Evolutionary conservation across 192 early-diverging fungal genomes (phyloP).

Genomic region (Coemansia sp.): DNA sequence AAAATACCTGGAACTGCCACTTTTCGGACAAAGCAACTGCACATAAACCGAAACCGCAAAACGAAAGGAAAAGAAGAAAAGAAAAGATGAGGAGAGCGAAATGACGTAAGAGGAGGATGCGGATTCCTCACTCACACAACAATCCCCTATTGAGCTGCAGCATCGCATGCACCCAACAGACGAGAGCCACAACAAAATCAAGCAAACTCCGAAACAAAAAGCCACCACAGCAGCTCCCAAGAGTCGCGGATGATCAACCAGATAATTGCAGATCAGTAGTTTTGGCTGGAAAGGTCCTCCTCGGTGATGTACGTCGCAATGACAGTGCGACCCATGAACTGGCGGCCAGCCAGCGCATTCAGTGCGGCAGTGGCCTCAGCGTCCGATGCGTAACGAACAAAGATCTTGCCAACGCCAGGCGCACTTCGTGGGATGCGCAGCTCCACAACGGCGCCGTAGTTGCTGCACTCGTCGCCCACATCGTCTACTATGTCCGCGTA

Average conservation of each 20-base stretch:
- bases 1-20: neutral
- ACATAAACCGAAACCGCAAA: neutral
- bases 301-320: slow-evolving; percentile 82
- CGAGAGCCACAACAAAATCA: too few species aligned
- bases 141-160: too few species aligned
- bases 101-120: neutral
- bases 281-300: slow-evolving; percentile 65
- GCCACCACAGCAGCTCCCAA: too few species aligned
- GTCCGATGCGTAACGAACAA: slow-evolving; percentile 69
- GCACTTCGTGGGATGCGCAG: slow-evolving; percentile 85
- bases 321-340: slow-evolving; percentile 92
- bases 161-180: too few species aligned
- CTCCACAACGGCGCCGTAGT: slow-evolving; percentile 78
- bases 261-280: slow-evolving; percentile 53
- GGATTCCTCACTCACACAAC: too few species aligned
- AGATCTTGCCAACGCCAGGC: slow-evolving; percentile 90
- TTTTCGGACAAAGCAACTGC: too few species aligned
- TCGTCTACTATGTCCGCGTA: slow-evolving; percentile 92
- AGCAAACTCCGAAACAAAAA: too few species aligned
- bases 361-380: slow-evolving; percentile 71
- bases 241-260: too few species aligned
- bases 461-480: slow-evolving; percentile 84
- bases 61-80: neutral
- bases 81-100: neutral
- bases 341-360: slow-evolving; percentile 84